Evolutionary conservation across 2,329 filamentous ascomycete genomes (phyloP).

Genomic region (Ophiostoma sp.): DNA sequence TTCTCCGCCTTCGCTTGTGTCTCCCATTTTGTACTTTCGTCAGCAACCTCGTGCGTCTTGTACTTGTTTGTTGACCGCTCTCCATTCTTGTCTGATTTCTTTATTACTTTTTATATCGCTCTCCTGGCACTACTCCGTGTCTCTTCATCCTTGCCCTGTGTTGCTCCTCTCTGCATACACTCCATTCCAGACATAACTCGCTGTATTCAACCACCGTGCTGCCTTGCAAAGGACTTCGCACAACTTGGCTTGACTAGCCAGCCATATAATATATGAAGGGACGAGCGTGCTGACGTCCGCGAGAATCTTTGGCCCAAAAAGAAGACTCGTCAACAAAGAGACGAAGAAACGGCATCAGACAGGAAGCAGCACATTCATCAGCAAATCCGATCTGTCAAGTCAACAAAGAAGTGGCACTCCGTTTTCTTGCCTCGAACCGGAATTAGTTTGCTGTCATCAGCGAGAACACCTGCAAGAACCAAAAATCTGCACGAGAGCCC

Average conservation of each 20-base stretch:
- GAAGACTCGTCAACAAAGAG: neutral
- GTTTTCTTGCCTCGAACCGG: conserved; percentile 19
- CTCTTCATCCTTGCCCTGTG: neutral
- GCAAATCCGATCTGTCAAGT: neutral
- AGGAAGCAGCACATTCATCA: neutral
- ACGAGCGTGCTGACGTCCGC: neutral
- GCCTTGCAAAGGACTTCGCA: neutral
- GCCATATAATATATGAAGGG: conserved; percentile 13
- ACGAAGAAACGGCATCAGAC: neutral
- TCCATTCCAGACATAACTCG: neutral
- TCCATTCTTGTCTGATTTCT: neutral
- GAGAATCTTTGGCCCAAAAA: neutral
- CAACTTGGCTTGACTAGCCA: neutral
- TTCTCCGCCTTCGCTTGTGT: neutral
- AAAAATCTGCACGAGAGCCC: conserved; percentile 24
- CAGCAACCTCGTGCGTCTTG: neutral
- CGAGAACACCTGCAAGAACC: conserved; percentile 24
- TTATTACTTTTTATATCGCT: neutral
- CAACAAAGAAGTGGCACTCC: neutral
- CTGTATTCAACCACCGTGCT: neutral
- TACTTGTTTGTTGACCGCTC: neutral
- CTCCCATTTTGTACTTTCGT: neutral
- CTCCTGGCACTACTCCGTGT: neutral
- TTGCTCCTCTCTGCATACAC: neutral
- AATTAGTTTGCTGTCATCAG: conserved; percentile 1